A percentile compares a stretch with the other conserved stretches of the same genome.
Conservation (phyloP, 2,329 filamentous ascomycete genomes). For the Dendrostoma leiphaemia region DNA sequence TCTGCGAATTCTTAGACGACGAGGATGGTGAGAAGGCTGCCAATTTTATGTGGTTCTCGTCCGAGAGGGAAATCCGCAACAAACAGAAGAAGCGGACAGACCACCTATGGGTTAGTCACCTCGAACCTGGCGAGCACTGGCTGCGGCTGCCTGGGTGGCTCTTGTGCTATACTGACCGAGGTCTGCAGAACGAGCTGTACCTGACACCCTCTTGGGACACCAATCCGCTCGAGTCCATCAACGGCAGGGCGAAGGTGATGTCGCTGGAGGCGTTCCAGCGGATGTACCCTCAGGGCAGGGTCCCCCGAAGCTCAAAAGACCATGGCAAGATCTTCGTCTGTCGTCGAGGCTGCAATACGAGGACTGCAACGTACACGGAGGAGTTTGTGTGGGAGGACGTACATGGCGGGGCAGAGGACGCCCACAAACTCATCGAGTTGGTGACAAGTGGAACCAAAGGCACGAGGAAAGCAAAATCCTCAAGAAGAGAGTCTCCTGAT, state of each 20-base stretch:
- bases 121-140: not conserved
- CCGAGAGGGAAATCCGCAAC: conserved; percentile 83
- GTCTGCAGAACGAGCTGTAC: conserved; percentile 78
- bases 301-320: conserved; percentile 70
- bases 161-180: not conserved
- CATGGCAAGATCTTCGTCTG: conserved; percentile 88
- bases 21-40: conserved; percentile 77
- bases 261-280: conserved; percentile 68
- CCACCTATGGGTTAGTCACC: conserved; percentile 59
- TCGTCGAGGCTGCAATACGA: conserved; percentile 81
- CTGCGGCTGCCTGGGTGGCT: not conserved
- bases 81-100: conserved; percentile 80
- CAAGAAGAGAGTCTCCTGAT: conserved; percentile 28
- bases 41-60: conserved; percentile 94
- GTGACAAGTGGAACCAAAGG: conserved; percentile 72
- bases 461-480: conserved; percentile 50
- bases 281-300: conserved; percentile 70
- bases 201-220: conserved; percentile 84
- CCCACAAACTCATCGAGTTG: conserved; percentile 63
- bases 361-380: conserved; percentile 86
- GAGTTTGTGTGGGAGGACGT: conserved; percentile 91
- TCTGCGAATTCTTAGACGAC: conserved; percentile 76
- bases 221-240: conserved; percentile 85
- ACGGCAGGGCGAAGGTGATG: conserved; percentile 79
- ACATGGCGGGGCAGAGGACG: conserved; percentile 63